Conservation (phyloP, 1,284 basidiomycete genomes). For the Boletellus deceptivus region DNA sequence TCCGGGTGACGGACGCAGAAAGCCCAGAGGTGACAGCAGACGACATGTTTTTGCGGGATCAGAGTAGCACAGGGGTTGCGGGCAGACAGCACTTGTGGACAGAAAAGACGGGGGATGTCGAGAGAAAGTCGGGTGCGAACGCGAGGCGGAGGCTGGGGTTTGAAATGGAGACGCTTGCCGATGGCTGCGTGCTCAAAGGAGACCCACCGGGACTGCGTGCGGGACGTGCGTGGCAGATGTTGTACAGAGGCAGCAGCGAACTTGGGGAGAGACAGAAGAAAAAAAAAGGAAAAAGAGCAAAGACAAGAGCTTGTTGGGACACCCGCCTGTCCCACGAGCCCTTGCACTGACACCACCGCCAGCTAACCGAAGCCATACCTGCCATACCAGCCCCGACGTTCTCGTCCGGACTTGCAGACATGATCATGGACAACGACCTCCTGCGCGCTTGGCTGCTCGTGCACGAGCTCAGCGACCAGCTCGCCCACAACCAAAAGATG, state of each 20-base stretch:
- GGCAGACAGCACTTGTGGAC: neutral
- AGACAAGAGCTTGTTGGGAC: neutral
- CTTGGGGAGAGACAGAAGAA: neutral
- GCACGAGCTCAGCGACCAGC: constrained; percentile 82
- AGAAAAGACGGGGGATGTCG: constrained; percentile 7
- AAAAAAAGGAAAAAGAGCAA: neutral
- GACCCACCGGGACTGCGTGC: constrained; percentile 5
- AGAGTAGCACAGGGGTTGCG: neutral
- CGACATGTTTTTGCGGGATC: constrained; percentile 39
- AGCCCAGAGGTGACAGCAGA: constrained; percentile 66
- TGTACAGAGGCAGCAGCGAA: neutral
- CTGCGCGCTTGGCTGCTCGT: constrained; percentile 76
- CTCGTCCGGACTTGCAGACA: constrained; percentile 2
- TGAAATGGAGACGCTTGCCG: constrained; percentile 28
- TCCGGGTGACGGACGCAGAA: constrained; percentile 93
- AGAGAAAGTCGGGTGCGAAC: constrained; percentile 13
- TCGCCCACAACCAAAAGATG: constrained; percentile 82
- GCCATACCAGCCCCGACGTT: too few species aligned
- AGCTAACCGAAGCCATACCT: neutral
- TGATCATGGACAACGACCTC: constrained; percentile 69
- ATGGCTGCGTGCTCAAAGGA: constrained; percentile 26
- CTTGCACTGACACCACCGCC: neutral
- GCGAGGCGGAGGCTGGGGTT: constrained; percentile 5
- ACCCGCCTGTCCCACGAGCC: constrained; percentile 18
- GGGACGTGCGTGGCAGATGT: neutral